Base-by-base conservation (phyloP, 2,329 filamentous ascomycete genomes). In the Aspergillus novofumigatus region DNA sequence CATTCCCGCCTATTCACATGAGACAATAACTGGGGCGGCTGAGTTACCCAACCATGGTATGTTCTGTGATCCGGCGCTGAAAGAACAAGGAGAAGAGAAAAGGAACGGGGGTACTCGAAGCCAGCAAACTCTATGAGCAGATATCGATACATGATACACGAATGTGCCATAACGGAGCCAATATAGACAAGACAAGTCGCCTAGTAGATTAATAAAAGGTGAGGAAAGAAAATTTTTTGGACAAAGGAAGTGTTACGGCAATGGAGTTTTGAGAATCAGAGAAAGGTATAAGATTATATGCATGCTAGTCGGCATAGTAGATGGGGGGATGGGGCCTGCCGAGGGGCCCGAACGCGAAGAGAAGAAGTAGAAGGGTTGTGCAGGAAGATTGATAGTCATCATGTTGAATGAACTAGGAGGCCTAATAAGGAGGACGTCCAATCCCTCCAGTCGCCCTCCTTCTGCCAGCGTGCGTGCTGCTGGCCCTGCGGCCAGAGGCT, bases 361-460 rank as follows among this genome's bases (percentile, higher is more conserved):
- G 45, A 57, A 54, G 62, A 57, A 55, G 25, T 23, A 25, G 57
- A 49, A 49, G 28, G 44, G 56, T 48, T 55, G n/a, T 17, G 49
- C 26, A 8, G 17, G 32, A 53, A 50, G 41, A 49, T 17, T 17
- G 23, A 49, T 44, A 42, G 50, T 51, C 29, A 48, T 49, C 51
- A 54, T 51, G 48, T 48, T 25, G 26, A 49, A 38, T 47, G 47
- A 23, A 9, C 6, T n/a, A 41, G 20, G n/a, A 9, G 7, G 35
- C 17, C 65, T 61, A 73, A 57, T 73, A 73, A 21, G 71, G 71
- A 32, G 71, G 71, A 20, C 70, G 69, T 42, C 71, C 69, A 38
- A 73, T 67, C 11, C 71, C 71, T 45, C 67, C 66, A 9, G 60
- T 67, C 10, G 64, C 59, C 48, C 62, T 60, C 20, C 70, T 66